Conservation (phyloP, 2,329 filamentous ascomycete species). For the Phyllosticta paracitricarpa region DNA sequence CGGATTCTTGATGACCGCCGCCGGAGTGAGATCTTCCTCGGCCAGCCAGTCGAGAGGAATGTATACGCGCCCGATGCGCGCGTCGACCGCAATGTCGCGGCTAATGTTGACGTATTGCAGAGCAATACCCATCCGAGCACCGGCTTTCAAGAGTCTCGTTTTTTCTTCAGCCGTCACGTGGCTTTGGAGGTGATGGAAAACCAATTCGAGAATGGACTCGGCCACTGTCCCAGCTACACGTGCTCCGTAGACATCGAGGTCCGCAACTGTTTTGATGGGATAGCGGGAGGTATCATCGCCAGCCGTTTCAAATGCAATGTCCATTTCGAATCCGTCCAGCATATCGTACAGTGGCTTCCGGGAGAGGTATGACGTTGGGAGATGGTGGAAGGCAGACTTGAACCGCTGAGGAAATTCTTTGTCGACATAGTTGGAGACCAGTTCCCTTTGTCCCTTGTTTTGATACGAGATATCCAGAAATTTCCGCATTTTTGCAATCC, state of each 20-base stretch:
- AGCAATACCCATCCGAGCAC: conserved; percentile 59
- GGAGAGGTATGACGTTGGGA: conserved; percentile 50
- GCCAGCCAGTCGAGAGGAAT: conserved; percentile 55
- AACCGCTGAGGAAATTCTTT: conserved; percentile 43
- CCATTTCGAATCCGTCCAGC: conserved; percentile 59
- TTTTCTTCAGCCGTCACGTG: conserved; percentile 19
- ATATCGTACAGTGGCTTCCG: conserved; percentile 52
- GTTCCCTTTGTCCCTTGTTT: conserved; percentile 16
- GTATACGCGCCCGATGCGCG: conserved; percentile 56
- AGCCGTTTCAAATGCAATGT: conserved; percentile 44
- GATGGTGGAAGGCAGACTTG: conserved; percentile 46
- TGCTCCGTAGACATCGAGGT: conserved; percentile 54
- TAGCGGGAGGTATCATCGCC: conserved; percentile 22
- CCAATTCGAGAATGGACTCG: conserved; percentile 56
- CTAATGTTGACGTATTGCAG: conserved; percentile 72
- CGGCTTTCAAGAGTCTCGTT: conserved; percentile 43
- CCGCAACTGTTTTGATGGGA: conserved; percentile 49
- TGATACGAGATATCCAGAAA: conserved; percentile 48
- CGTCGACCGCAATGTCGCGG: conserved; percentile 60
- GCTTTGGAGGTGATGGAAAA: conserved; percentile 44
- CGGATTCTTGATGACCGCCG: conserved; percentile 45
- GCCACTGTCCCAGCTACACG: conserved; percentile 65
- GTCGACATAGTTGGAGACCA: conserved; percentile 28
- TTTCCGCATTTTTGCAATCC: conserved; percentile 48
- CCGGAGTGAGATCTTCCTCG: conserved; percentile 44